Evolutionary conservation across 129 eudicot genomes (phyloP).

Genomic region (Rutidosis leptorrhynchoides): DNA sequence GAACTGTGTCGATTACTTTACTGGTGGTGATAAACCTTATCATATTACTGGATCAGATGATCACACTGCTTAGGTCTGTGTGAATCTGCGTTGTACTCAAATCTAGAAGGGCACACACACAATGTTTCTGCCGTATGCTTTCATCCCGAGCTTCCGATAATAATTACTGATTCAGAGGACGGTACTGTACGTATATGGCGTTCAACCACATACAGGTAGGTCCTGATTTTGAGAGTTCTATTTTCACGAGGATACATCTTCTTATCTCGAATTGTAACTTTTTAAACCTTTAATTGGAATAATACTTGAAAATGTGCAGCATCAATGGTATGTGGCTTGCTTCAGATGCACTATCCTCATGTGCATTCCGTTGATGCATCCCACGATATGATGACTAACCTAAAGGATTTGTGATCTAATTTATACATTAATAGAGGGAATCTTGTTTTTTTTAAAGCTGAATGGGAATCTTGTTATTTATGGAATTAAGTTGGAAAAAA

Average conservation of each 20-base stretch:
- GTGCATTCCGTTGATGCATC: neutral
- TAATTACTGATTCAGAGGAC: conserved; percentile 79
- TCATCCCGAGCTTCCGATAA: conserved; percentile 75
- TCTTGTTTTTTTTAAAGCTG: neutral
- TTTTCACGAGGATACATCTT: neutral
- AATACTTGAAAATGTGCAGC: neutral
- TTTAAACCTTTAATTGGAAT: neutral
- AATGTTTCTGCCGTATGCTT: conserved; percentile 70
- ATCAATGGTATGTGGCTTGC: neutral
- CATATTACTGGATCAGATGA: conserved; percentile 82
- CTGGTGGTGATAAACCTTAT: conserved; percentile 65
- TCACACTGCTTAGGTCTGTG: conserved; percentile 73
- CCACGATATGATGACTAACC: conserved; percentile 1
- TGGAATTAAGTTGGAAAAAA: neutral
- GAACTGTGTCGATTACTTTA: conserved; percentile 72
- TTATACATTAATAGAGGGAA: neutral
- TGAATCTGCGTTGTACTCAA: no score
- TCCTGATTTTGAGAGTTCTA: neutral
- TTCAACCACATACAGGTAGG: conserved; percentile 83
- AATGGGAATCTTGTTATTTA: neutral
- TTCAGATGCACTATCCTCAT: neutral
- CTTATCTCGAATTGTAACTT: neutral
- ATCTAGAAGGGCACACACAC: conserved; percentile 83
- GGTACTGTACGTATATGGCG: conserved; percentile 98
- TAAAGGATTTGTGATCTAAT: neutral